Evolutionary conservation across 2,329 filamentous ascomycete genomes (phyloP), one percentile per base, ranked within the genome.

Genomic region (Tolypocladium pustulatum): DNA sequence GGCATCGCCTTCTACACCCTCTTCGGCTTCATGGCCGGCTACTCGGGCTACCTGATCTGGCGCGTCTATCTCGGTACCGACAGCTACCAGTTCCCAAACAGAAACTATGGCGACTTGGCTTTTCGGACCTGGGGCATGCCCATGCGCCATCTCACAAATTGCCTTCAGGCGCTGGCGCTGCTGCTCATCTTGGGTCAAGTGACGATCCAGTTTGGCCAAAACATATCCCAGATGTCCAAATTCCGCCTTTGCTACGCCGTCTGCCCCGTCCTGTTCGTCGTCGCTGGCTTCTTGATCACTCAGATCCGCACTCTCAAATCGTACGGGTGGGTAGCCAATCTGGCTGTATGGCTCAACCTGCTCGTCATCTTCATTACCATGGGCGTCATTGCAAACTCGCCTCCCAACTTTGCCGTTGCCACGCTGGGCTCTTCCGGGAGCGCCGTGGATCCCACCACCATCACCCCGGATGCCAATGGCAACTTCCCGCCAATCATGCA

Each of bases 291-390:
- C 59, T 34, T 82, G 12, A 61, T 83, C 4, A 79, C 79, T 3
- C 81, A 84, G 63, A 78, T 85, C 53, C 75, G 82, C 8, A 83
- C 80, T 0, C 71, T 85, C 38, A 76, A 81, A 64, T 70, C 73
- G 12, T 80, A 81, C 56, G 78, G 79, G 5, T 83, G 78, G 76
- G 67, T 85, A 0, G 80, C 81, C 17, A 84, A 82, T 61, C 63
- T 78, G 20, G 76, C 80, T 1, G 76, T 85, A 12, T 85, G 79
- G 77, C 64, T 84, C 56, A 84, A 83, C 61, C 61, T 84, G 27
- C 64, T 80, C 40, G 74, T 80, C 61, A 79, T 84, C 55, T 75
- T 84, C 62, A 77, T 84, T 46, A 78, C 76, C 15, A 83, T 84
- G 77, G 80, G 76, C 27, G 77, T 79, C 4, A 75, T 76, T 6